A percentile compares a stretch with the other conserved stretches of the same genome.
These are phyloP conservation scores for Emericellopsis cladophorae DNA, from an alignment of 2,329 filamentous ascomycete species.

Conservation along the genomic window DNA sequence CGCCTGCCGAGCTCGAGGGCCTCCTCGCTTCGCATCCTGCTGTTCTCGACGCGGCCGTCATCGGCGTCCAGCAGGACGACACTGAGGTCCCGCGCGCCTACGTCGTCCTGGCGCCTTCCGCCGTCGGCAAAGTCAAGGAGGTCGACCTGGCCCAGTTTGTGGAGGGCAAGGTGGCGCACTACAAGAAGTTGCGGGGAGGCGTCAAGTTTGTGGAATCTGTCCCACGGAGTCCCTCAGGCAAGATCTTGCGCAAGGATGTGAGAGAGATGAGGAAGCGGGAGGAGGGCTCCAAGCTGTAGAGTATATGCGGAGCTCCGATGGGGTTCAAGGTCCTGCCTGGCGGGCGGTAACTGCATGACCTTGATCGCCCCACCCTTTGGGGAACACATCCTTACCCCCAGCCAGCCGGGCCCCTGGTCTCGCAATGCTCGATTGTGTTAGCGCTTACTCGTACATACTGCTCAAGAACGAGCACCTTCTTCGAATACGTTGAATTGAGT, in stretches of 20 bases:
- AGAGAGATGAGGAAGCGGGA: conserved; percentile 16
- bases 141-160: conserved; percentile 14
- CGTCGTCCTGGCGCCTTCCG: conserved; percentile 12
- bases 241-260: conserved; percentile 28
- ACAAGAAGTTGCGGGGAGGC: conserved; percentile 59
- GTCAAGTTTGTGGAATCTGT: conserved; percentile 51
- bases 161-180: conserved; percentile 23
- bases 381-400: too few species aligned
- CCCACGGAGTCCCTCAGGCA: conserved; percentile 50
- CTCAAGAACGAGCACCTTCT: too few species aligned
- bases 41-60: conserved; percentile 46
- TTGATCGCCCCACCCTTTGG: too few species aligned
- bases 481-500: too few species aligned
- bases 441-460: too few species aligned
- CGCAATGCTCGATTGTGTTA: too few species aligned
- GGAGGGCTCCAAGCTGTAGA: conserved; percentile 15
- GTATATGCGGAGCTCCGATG: not conserved
- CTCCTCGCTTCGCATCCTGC: conserved; percentile 24
- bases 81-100: conserved; percentile 36
- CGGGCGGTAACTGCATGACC: too few species aligned
- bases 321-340: too few species aligned
- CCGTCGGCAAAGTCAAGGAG: conserved; percentile 10
- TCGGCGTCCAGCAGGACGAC: conserved; percentile 35
- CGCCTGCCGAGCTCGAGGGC: conserved; percentile 51
- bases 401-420: too few species aligned